Percentiles rank a stretch among this genome's conserved stretches.
phyloP scores from a whole-genome alignment of 495 filamentous ascomycete species.

The Neurospora sp. region DNA sequence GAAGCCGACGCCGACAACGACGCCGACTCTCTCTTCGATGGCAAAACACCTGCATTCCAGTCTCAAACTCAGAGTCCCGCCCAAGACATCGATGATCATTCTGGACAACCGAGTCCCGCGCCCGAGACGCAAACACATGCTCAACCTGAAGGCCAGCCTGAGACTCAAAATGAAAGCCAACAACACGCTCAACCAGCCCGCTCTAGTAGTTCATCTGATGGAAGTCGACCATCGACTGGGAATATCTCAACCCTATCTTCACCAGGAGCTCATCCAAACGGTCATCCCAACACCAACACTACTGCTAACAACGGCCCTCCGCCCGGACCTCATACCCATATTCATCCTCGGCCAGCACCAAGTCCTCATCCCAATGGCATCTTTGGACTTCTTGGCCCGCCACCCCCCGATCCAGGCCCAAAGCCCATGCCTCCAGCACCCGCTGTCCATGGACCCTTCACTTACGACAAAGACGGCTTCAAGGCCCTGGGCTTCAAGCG shows the following conservation, averaged over 20 bases:
- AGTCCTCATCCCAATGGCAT: not conserved
- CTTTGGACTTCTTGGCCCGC: not conserved
- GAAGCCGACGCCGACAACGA: not conserved
- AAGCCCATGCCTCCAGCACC: not conserved
- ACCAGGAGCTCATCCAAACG: not conserved
- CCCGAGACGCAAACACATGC: not conserved
- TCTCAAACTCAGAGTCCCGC: not conserved
- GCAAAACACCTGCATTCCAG: not conserved
- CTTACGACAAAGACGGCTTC: not conserved
- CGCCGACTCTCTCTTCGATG: not conserved
- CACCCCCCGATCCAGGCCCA: not conserved
- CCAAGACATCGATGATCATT: not conserved
- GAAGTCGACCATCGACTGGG: not conserved
- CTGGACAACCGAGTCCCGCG: not conserved
- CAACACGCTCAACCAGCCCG: not conserved
- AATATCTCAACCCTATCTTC: not conserved
- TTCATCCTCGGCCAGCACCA: not conserved
- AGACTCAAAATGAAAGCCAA: not conserved
- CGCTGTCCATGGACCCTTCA: not conserved
- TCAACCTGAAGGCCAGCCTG: not conserved
- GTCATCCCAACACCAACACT: not conserved
- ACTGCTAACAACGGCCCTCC: not conserved
- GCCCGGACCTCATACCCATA: not conserved
- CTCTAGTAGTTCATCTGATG: not conserved
- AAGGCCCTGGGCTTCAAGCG: not conserved